Percentiles rank a stretch among this genome's conserved stretches.
phyloP scores from a whole-genome alignment of 129 eudicot species.

The Deinandra increscens region DNA sequence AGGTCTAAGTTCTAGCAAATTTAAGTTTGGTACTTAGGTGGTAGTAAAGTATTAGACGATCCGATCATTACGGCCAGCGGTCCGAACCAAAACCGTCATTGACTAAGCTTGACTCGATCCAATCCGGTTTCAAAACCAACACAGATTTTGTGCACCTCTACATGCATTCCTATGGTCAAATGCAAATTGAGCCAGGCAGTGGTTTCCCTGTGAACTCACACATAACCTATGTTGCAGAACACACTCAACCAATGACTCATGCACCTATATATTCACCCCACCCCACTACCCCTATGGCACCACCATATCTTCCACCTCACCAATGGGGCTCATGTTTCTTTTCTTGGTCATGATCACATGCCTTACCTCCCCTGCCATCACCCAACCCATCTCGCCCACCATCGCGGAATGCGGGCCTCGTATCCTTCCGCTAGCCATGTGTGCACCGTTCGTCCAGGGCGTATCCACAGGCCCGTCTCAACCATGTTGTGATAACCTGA shows the following conservation, averaged over 20 bases:
- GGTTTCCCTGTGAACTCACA: constrained; percentile 6
- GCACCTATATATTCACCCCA: constrained; percentile 1
- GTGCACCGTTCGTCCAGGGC: constrained; percentile 39
- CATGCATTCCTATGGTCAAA: constrained; percentile 37
- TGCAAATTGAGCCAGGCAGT: background rate
- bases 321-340: background rate
- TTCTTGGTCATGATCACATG: constrained; percentile 4
- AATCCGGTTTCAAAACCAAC: too few species aligned
- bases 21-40: too few species aligned
- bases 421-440: constrained; percentile 34
- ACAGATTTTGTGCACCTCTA: too few species aligned
- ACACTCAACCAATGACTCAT: constrained; percentile 20
- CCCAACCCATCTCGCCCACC: constrained; percentile 34
- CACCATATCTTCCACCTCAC: constrained; percentile 19
- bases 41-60: too few species aligned
- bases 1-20: too few species aligned
- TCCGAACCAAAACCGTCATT: too few species aligned
- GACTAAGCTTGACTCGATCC: too few species aligned
- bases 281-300: background rate
- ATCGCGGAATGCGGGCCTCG: constrained; percentile 35
- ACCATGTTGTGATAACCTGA: constrained; percentile 31
- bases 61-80: too few species aligned
- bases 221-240: constrained; percentile 28
- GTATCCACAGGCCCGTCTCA: constrained; percentile 23
- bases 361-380: constrained; percentile 13